Evolutionary conservation across 257 asterid species (phyloP).

Genomic region (Marsdenia floribunda): DNA sequence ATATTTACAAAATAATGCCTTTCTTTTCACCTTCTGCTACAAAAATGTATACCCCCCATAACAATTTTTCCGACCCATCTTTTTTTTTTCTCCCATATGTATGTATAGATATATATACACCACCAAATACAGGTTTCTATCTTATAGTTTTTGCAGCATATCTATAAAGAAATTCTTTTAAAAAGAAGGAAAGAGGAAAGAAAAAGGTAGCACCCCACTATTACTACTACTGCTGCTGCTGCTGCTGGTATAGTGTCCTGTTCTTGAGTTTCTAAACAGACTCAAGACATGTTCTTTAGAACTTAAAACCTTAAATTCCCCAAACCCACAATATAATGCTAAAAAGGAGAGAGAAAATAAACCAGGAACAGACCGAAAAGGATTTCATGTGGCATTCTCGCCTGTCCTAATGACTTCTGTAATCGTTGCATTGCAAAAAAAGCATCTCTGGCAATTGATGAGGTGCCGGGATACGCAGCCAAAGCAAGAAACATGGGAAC

Average conservation of each 20-base stretch:
- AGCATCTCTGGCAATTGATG: slow-evolving; percentile 83
- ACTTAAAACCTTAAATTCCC: neutral
- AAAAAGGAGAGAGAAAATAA: neutral
- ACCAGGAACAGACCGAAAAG: neutral
- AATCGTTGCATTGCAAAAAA: slow-evolving; percentile 81
- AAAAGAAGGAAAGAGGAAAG: no score
- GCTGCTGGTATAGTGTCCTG: slow-evolving; percentile 5
- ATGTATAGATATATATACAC: slow-evolving; percentile 30
- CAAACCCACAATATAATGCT: neutral
- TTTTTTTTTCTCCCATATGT: slow-evolving; percentile 18
- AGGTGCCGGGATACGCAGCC: slow-evolving; percentile 91
- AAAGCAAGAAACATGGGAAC: slow-evolving; percentile 74
- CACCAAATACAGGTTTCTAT: slow-evolving; percentile 6
- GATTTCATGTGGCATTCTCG: slow-evolving; percentile 18
- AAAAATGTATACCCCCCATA: slow-evolving; percentile 36
- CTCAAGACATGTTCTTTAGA: neutral
- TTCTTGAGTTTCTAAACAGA: neutral
- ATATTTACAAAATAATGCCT: slow-evolving; percentile 54
- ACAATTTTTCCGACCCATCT: slow-evolving; percentile 6
- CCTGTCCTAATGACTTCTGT: slow-evolving; percentile 41
- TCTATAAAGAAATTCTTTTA: neutral
- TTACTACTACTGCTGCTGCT: neutral
- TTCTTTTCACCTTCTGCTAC: slow-evolving; percentile 38
- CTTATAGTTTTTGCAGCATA: slow-evolving; percentile 4
- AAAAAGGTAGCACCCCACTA: no score